These are phyloP conservation scores for Acanthamoeba divionensis DNA, from an alignment of 208 protist species.

Conservation along the genomic window DNA sequence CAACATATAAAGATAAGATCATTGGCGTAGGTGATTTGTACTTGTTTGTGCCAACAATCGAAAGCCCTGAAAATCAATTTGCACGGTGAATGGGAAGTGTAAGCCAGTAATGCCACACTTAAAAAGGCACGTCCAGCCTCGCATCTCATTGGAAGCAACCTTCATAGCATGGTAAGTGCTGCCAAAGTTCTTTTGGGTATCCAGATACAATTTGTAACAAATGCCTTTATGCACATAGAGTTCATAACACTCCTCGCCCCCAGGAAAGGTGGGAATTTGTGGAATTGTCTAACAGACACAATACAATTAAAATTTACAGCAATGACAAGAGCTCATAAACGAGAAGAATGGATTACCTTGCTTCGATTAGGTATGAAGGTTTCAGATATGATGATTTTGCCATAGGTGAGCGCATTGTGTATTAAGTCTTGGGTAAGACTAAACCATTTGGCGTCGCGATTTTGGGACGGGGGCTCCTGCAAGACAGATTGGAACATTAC, in stretches of 20 bases:
- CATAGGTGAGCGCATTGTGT: slow-evolving; percentile 47
- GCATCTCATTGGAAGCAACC: slow-evolving; percentile 47
- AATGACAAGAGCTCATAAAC: too few relatives aligned
- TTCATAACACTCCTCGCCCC: slow-evolving; percentile 48
- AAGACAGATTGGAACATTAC: slow-evolving; percentile 37
- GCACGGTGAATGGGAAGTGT: slow-evolving; percentile 43
- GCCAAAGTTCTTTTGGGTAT: slow-evolving; percentile 52
- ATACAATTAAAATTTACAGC: too few relatives aligned
- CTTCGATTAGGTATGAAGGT: slow-evolving; percentile 28
- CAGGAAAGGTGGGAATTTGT: background rate
- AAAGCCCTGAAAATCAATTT: slow-evolving; percentile 56
- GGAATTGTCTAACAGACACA: too few relatives aligned
- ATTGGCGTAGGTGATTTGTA: background rate
- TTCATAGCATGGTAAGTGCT: slow-evolving; percentile 49
- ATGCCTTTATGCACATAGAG: slow-evolving; percentile 45
- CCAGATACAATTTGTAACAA: slow-evolving; percentile 44
- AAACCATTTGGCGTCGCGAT: slow-evolving; percentile 15
- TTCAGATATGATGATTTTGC: slow-evolving; percentile 57
- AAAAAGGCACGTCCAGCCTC: background rate
- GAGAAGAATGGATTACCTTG: too few relatives aligned
- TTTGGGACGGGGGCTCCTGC: slow-evolving; percentile 27
- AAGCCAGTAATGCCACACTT: background rate
- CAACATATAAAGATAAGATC: background rate
- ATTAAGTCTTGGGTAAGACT: slow-evolving; percentile 46
- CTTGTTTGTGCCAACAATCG: slow-evolving; percentile 15